phyloP scores from a whole-genome alignment of 2,329 filamentous ascomycete genomes.

The Purpureocillium lavendulum region DNA sequence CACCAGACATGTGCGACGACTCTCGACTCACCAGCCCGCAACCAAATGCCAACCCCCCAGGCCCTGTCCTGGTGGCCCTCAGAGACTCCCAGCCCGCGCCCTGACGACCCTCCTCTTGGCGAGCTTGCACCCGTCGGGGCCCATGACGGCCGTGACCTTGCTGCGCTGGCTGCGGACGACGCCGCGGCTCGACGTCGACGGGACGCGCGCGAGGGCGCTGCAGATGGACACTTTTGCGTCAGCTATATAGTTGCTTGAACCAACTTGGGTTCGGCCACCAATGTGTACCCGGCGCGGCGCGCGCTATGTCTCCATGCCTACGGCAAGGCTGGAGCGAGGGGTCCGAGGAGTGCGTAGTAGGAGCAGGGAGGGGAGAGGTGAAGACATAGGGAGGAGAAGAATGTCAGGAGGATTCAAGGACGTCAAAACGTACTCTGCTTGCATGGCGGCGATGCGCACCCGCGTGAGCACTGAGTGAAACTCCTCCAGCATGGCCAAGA shows the following conservation, averaged over 20 bases:
- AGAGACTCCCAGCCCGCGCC: constrained; percentile 8
- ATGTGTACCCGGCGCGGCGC: too few relatives aligned
- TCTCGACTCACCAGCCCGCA: too few relatives aligned
- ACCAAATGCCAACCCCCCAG: too few relatives aligned
- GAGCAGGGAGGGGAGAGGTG: neutral
- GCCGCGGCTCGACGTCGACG: constrained; percentile 3
- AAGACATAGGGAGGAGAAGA: too few relatives aligned
- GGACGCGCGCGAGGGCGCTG: neutral
- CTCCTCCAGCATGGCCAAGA: constrained; percentile 30
- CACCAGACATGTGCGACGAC: too few relatives aligned
- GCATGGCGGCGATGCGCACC: constrained; percentile 38
- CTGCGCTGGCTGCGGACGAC: constrained; percentile 14
- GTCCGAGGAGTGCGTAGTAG: too few relatives aligned
- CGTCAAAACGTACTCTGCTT: constrained; percentile 40
- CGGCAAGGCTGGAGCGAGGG: too few relatives aligned
- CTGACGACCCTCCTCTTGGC: constrained; percentile 15
- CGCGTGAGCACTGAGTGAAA: constrained; percentile 33
- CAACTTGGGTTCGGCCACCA: too few relatives aligned
- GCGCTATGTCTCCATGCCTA: too few relatives aligned
- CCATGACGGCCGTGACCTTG: constrained; percentile 13
- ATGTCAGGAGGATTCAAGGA: too few relatives aligned
- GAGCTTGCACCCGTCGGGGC: constrained; percentile 11
- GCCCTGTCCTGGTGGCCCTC: too few relatives aligned
- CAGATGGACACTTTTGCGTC: neutral
- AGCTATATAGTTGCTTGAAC: neutral